Conservation (phyloP, 805 yeast species). For the Teunomyces cretensis region DNA sequence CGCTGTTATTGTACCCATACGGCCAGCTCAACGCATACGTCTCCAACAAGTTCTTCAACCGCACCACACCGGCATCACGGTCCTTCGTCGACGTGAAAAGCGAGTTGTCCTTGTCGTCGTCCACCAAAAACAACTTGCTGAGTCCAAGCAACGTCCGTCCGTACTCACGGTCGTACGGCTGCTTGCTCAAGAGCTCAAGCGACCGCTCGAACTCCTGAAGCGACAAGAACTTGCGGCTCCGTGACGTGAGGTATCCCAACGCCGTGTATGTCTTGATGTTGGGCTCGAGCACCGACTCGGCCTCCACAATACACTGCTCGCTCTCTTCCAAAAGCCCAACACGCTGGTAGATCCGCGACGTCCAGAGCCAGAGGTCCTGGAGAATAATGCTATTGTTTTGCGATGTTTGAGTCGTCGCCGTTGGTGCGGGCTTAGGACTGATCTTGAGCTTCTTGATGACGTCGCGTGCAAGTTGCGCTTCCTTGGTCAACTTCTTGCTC, state of each 20-base stretch:
- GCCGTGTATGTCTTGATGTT: slow-evolving; percentile 50
- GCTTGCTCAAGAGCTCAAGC: slow-evolving; percentile 39
- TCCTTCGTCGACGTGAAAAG: slow-evolving; percentile 58
- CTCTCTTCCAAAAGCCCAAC: slow-evolving; percentile 58
- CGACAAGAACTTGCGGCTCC: slow-evolving; percentile 47
- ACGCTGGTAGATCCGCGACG: slow-evolving; percentile 61
- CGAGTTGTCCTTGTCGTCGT: slow-evolving; percentile 30
- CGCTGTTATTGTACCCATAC: slow-evolving; percentile 43
- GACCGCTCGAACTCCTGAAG: slow-evolving; percentile 66
- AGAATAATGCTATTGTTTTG: slow-evolving; percentile 22
- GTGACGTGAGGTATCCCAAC: slow-evolving; percentile 47
- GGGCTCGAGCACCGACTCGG: slow-evolving; percentile 49
- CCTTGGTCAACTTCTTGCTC: too few species aligned
- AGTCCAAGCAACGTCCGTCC: slow-evolving; percentile 56
- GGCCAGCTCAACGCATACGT: slow-evolving; percentile 37
- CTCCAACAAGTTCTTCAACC: slow-evolving; percentile 50
- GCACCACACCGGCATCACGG: slow-evolving; percentile 56
- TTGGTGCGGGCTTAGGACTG: not conserved
- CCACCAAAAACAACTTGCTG: slow-evolving; percentile 48
- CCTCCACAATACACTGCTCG: slow-evolving; percentile 70
- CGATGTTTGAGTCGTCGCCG: not conserved
- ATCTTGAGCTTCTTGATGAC: not conserved
- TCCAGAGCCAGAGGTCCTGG: slow-evolving; percentile 74
- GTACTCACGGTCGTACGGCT: slow-evolving; percentile 34
- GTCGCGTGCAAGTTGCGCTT: not conserved